Base-by-base conservation (phyloP, 139 green algal species). In the Micractinium conductrix region DNA sequence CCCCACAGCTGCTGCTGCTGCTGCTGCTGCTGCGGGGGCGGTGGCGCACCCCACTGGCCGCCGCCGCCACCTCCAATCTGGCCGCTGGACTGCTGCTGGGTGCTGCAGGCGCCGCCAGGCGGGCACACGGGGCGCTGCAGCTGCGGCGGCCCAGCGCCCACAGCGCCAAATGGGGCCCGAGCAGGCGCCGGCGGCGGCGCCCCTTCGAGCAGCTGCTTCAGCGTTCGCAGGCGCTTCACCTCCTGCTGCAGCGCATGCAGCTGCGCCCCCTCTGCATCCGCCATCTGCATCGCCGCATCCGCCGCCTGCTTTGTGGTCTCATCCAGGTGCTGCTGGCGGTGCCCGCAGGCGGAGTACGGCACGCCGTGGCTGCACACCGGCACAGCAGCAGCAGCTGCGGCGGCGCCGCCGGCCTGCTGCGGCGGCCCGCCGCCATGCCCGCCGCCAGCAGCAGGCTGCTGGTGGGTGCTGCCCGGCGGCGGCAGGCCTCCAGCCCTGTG, bases 321-420 rank as follows among this genome's bases (percentile, higher is more conserved):
- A 24, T 62, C 30, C 60, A 91, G 79, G 67, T 91, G 87, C 43
- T 79, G 63, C 75, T 80, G 44, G 28, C 78, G 40, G 69, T 90
- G 85, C 24, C 16, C 17, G 84, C 87, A 90, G 22, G 33, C 28
- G 2, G 38, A 6, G 17, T 80, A 74, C 1, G 84, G 72, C 72
- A 63, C 33, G 33, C 72, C 72, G 45, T 79, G 72, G 45, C 73
- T 79, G 44, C 33, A 33, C 45, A 44, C n/a, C 17, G n/a, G 73
- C 45, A n/a, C 33, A 17, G 44, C 44, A 24, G 73, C 69, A 53
- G 69, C n/a, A 1, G 10, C 37, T 2, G 26, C 68, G 22, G 68
- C 26, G 24, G 9, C 68, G 35, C 2, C 48, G 48, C 63, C 63
- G 33, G 12, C 33, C 33, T 40, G 65, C 43, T 12, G 7, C 24